These are phyloP conservation scores for Fusarium sp. DNA, from an alignment of 2,329 filamentous ascomycete species.

Conservation along the genomic window DNA sequence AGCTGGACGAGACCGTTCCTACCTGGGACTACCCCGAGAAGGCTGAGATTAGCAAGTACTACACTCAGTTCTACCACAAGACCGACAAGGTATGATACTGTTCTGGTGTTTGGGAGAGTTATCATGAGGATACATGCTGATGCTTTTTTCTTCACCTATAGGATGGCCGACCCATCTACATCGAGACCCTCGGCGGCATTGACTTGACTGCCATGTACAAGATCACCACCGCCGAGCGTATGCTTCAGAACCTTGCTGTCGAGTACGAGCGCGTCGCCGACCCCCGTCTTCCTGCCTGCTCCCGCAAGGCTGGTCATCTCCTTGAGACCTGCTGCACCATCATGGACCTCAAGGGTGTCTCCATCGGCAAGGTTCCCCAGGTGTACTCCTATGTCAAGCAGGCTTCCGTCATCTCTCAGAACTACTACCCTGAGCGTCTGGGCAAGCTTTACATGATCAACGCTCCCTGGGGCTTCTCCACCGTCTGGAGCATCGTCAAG, in stretches of 20 bases:
- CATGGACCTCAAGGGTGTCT: conserved; percentile 97
- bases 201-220: conserved; percentile 91
- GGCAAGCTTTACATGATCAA: conserved; percentile 99
- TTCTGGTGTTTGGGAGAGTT: neutral
- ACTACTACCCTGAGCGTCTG: conserved; percentile 98
- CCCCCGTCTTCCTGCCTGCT: conserved; percentile 93
- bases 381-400: conserved; percentile 91
- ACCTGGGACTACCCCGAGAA: conserved; percentile 92
- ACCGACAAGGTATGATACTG: conserved; percentile 75
- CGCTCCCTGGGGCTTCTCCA: conserved; percentile 93
- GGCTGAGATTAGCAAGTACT: conserved; percentile 85
- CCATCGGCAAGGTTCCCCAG: conserved; percentile 80
- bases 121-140: conserved; percentile 21
- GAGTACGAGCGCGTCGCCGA: conserved; percentile 98
- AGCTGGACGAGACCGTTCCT: conserved; percentile 83
- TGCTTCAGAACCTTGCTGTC: conserved; percentile 95
- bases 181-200: conserved; percentile 94
- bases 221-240: conserved; percentile 91
- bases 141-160: conserved; percentile 51
- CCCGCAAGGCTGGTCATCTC: conserved; percentile 87
- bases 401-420: conserved; percentile 91
- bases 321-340: conserved; percentile 98
- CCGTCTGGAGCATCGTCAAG: conserved; percentile 88
- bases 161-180: conserved; percentile 97
- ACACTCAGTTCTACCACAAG: conserved; percentile 99